Evolutionary conservation across 345 rosid species (phyloP).

Genomic region (Combretum micranthum): DNA sequence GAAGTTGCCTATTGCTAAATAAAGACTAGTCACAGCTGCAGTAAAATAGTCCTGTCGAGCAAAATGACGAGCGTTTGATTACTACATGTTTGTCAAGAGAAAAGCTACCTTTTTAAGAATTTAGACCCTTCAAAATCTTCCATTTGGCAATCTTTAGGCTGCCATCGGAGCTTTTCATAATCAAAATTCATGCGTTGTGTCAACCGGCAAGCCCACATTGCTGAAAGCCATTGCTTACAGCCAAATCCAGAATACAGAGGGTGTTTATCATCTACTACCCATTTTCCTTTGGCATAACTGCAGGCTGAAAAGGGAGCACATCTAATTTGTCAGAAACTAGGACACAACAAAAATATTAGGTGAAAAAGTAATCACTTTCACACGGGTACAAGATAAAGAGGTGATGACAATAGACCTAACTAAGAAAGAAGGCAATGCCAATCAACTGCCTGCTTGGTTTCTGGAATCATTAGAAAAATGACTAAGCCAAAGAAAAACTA

Average conservation of each 20-base stretch:
- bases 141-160: slow-evolving; percentile 73
- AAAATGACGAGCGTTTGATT: not conserved
- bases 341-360: too few relatives aligned
- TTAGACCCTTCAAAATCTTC: slow-evolving; percentile 65
- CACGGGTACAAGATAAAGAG: too few relatives aligned
- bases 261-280: slow-evolving; percentile 69
- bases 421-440: too few relatives aligned
- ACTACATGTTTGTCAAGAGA: not conserved
- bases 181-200: slow-evolving; percentile 82
- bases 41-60: too few relatives aligned
- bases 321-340: too few relatives aligned
- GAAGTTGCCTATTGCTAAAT: too few relatives aligned
- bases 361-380: too few relatives aligned
- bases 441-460: too few relatives aligned
- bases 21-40: not conserved
- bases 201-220: slow-evolving; percentile 91
- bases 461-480: too few relatives aligned
- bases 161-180: slow-evolving; percentile 76
- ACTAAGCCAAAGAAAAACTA: too few relatives aligned
- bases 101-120: slow-evolving; percentile 71
- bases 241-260: slow-evolving; percentile 71
- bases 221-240: slow-evolving; percentile 88
- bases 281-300: slow-evolving; percentile 80
- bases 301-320: slow-evolving; percentile 39
- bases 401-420: too few relatives aligned